Percentiles rank a stretch among this genome's conserved stretches.
Evolutionary conservation across 2,329 filamentous ascomycete genomes (phyloP).

Genomic region (Neodidymelliopsis sp.): DNA sequence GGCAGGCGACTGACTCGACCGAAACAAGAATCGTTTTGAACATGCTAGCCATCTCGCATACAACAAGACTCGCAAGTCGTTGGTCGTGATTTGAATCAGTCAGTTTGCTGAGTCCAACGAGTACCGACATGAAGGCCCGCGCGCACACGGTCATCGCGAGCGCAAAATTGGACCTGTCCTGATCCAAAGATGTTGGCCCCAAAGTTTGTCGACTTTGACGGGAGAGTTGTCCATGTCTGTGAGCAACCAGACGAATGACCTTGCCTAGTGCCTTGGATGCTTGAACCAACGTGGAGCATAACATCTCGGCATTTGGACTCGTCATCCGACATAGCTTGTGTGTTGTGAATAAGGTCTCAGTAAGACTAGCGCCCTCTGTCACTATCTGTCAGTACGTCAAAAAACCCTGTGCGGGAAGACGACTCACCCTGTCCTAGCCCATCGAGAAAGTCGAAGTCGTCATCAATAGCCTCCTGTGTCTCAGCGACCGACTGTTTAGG

Average conservation of each 20-base stretch:
- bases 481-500: constrained; percentile 16
- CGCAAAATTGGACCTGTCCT: constrained; percentile 37
- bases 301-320: constrained; percentile 18
- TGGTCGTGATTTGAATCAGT: constrained; percentile 17
- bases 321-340: constrained; percentile 38
- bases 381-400: constrained; percentile 12
- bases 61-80: constrained; percentile 30
- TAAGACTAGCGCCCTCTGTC: constrained; percentile 32
- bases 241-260: constrained; percentile 32
- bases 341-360: constrained; percentile 37
- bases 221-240: constrained; percentile 28
- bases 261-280: constrained; percentile 33
- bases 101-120: constrained; percentile 40
- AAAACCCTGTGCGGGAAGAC: neutral
- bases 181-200: constrained; percentile 24
- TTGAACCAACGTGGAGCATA: constrained; percentile 38
- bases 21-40: constrained; percentile 46
- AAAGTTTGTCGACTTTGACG: constrained; percentile 16
- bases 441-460: constrained; percentile 39
- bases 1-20: constrained; percentile 38
- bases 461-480: constrained; percentile 34
- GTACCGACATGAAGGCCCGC: constrained; percentile 41
- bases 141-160: constrained; percentile 38
- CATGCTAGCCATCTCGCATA: constrained; percentile 47
- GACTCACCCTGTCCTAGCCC: constrained; percentile 31